These are phyloP conservation scores for Saturnispora diversa DNA, from an alignment of 805 yeast species.

Conservation along the genomic window DNA sequence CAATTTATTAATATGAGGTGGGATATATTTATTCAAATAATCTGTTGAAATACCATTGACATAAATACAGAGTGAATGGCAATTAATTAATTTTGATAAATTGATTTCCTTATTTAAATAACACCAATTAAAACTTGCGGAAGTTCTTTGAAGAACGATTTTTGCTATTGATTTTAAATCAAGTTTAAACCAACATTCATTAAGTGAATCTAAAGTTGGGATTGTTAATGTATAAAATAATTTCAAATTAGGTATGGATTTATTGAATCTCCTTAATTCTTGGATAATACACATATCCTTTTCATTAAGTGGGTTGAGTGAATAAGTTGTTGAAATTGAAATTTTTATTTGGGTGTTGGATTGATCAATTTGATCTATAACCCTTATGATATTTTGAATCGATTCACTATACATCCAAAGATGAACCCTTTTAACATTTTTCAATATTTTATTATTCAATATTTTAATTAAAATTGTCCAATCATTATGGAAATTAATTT, in stretches of 20 bases:
- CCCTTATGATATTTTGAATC: neutral
- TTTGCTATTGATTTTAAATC: conserved; percentile 1
- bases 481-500: conserved; percentile 1
- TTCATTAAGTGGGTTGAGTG: conserved; percentile 5
- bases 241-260: neutral
- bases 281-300: conserved; percentile 6
- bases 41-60: conserved; percentile 10
- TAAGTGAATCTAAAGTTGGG: conserved; percentile 7
- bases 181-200: conserved; percentile 3
- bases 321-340: conserved; percentile 7
- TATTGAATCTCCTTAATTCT: neutral
- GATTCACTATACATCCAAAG: conserved; percentile 8
- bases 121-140: conserved; percentile 7
- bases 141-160: conserved; percentile 8
- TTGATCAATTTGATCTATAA: neutral
- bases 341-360: no score
- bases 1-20: conserved; percentile 2
- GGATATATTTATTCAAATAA: conserved; percentile 8
- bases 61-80: conserved; percentile 4
- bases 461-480: neutral
- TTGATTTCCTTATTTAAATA: conserved; percentile 2
- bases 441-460: neutral
- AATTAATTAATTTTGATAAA: conserved; percentile 2
- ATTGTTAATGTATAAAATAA: conserved; percentile 7
- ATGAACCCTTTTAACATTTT: neutral